phyloP scores from a whole-genome alignment of 208 protist genomes.

The Leishmania tropica region DNA sequence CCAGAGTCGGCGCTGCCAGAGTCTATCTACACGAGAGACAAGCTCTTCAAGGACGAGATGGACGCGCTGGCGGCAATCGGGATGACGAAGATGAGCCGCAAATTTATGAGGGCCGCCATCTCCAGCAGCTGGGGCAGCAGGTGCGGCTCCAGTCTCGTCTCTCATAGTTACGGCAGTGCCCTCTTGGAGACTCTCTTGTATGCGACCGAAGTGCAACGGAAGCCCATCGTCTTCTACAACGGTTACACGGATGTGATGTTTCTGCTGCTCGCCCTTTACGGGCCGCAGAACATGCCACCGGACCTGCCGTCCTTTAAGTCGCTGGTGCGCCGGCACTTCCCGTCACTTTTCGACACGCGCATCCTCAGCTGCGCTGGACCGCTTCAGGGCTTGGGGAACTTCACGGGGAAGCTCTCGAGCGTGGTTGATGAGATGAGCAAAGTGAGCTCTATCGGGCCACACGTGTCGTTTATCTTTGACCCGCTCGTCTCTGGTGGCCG shows the following conservation, averaged over 20 bases:
- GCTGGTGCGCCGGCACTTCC: constrained; percentile 45
- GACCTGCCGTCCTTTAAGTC: constrained; percentile 51
- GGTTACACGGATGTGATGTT: constrained; percentile 68
- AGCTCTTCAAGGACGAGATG: constrained; percentile 20
- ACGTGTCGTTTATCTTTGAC: constrained; percentile 22
- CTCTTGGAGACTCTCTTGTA: constrained; percentile 47
- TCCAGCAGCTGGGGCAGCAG: not conserved
- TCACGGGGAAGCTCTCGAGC: constrained; percentile 44
- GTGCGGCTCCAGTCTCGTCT: not conserved
- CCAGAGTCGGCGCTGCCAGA: constrained; percentile 15
- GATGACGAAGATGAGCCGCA: constrained; percentile 15
- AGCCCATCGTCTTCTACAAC: constrained; percentile 66
- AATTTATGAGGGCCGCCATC: not conserved
- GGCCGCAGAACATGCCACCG: constrained; percentile 27
- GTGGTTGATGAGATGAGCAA: constrained; percentile 38
- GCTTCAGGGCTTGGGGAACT: constrained; percentile 41
- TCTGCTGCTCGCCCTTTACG: constrained; percentile 42
- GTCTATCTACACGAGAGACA: constrained; percentile 4
- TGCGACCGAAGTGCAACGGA: constrained; percentile 37
- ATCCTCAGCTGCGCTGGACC: constrained; percentile 41
- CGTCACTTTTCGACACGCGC: constrained; percentile 68
- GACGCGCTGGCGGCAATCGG: constrained; percentile 30
- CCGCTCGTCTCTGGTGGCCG: constrained; percentile 7
- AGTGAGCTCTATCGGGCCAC: constrained; percentile 5
- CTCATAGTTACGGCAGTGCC: constrained; percentile 36